Evolutionary conservation across 2,329 filamentous ascomycete species (phyloP).

Genomic region (Paracoccidioides lutzii): DNA sequence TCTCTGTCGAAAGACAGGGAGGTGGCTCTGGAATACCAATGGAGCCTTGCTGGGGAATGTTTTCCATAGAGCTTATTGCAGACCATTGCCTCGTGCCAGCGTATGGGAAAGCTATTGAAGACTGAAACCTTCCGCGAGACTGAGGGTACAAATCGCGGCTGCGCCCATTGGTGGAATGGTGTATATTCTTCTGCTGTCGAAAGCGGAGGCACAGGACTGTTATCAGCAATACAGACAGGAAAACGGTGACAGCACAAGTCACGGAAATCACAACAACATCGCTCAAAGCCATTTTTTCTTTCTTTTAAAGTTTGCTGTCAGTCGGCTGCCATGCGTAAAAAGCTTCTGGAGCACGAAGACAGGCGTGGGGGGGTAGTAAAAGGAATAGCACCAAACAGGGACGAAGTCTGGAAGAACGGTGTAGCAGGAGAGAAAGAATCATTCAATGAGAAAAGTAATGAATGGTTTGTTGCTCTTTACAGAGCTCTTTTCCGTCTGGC

Average conservation of each 20-base stretch:
- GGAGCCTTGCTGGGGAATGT: background rate
- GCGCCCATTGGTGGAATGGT: background rate
- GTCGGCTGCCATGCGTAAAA: background rate
- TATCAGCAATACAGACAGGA: background rate
- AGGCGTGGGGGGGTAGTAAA: background rate
- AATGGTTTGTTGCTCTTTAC: background rate
- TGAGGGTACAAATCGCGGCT: background rate
- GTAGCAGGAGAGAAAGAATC: background rate
- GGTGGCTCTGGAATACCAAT: background rate
- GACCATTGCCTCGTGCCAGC: background rate
- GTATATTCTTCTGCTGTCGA: background rate
- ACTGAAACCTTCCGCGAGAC: constrained; percentile 1
- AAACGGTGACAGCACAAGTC: background rate
- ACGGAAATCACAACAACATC: background rate
- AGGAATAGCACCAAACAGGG: background rate
- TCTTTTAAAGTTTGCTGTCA: background rate
- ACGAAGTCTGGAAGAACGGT: background rate
- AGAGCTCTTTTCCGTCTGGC: background rate
- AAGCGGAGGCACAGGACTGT: constrained; percentile 1
- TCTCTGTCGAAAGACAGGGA: background rate
- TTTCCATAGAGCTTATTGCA: background rate
- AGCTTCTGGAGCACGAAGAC: background rate
- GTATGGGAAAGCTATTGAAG: background rate
- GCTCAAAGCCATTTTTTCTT: background rate
- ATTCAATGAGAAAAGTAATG: background rate